Conservation (phyloP, 176 grass and related monocot genomes). For the Rhynchospora breviuscula region DNA sequence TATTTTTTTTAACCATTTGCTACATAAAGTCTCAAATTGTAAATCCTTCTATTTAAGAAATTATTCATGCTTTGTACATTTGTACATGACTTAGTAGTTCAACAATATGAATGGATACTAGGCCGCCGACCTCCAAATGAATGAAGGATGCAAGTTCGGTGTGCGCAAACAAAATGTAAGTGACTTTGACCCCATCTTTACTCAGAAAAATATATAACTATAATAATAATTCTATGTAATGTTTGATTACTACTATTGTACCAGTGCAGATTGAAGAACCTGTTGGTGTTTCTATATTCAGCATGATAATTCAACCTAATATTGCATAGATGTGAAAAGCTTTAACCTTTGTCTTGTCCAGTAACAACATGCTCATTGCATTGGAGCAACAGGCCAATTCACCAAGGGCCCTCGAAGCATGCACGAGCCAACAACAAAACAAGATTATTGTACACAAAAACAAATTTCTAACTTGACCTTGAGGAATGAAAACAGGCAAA, state of each 20-base stretch:
- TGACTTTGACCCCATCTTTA: no score
- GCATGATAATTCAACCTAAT: background rate
- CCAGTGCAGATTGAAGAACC: background rate
- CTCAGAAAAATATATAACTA: no score
- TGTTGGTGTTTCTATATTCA: background rate
- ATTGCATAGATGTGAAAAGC: background rate
- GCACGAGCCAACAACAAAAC: background rate
- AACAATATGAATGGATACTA: no score
- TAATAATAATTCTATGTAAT: no score
- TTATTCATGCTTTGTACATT: no score
- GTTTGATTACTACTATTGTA: background rate
- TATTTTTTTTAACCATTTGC: background rate
- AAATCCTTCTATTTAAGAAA: background rate
- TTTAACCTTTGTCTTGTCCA: background rate
- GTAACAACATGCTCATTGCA: background rate
- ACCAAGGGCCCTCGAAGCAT: background rate
- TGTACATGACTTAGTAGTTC: no score
- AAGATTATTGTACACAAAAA: background rate
- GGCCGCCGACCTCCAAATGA: no score
- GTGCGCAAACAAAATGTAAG: no score
- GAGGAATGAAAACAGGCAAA: conserved; percentile 3
- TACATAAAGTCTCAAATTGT: background rate
- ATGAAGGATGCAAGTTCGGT: no score
- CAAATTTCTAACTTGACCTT: background rate
- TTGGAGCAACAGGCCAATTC: background rate